phyloP scores from a whole-genome alignment of 2,329 filamentous ascomycete genomes.

The Cytospora leucostoma region DNA sequence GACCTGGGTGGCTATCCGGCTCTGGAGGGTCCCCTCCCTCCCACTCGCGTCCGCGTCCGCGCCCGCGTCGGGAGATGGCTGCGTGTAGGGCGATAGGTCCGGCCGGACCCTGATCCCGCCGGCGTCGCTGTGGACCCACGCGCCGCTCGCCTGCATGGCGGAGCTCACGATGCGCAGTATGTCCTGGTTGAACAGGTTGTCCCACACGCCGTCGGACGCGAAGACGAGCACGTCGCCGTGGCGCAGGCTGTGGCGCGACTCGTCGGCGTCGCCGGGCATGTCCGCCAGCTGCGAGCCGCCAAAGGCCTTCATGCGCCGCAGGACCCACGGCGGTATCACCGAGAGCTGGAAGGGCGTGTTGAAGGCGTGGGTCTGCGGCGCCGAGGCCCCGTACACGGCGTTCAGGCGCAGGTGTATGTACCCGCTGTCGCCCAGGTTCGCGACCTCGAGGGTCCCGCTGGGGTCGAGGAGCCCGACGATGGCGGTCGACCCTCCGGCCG shows the following conservation, averaged over 20 bases:
- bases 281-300: conserved; percentile 82
- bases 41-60: conserved; percentile 34
- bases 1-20: conserved; percentile 75
- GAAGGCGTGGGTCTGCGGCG: conserved; percentile 92
- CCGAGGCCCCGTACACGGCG: conserved; percentile 79
- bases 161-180: conserved; percentile 77
- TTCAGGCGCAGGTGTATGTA: conserved; percentile 86
- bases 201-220: conserved; percentile 93
- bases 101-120: conserved; percentile 63
- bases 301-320: conserved; percentile 78
- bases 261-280: conserved; percentile 78
- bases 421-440: conserved; percentile 94
- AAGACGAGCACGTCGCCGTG: conserved; percentile 95
- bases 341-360: conserved; percentile 97
- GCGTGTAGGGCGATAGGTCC: conserved; percentile 57
- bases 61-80: conserved; percentile 38
- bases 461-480: conserved; percentile 77
- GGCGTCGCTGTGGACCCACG: conserved; percentile 67
- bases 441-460: conserved; percentile 78
- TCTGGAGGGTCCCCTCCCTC: conserved; percentile 63
- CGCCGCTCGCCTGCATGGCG: conserved; percentile 72
- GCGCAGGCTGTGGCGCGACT: conserved; percentile 73
- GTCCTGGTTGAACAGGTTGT: conserved; percentile 91
- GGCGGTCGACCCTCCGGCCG: conserved; percentile 87
- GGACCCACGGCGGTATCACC: conserved; percentile 77